Base-by-base conservation (phyloP, 768 basidiomycete genomes). In the Boletus rubescentipes region DNA sequence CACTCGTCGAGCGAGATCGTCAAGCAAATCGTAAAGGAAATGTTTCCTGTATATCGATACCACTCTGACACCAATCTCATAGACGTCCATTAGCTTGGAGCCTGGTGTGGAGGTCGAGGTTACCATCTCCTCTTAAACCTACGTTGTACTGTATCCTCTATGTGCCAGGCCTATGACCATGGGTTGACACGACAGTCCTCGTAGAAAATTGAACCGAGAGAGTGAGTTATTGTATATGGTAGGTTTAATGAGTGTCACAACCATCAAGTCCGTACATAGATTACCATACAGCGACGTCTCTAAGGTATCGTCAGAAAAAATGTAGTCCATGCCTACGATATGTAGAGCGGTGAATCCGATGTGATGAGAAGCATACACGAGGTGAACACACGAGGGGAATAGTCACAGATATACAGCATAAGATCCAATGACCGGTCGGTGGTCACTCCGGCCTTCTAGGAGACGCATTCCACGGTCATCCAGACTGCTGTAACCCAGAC, bases 41-140 rank as follows among this genome's bases (percentile, higher is more conserved):
- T 15, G 10, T 49, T 35, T 32, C n/a, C 51, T 34, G 30, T 52
- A 16, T 18, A 37, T 16, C 40, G 40, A 43, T 30, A 36, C 16
- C 40, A 23, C 51, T 23, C 59, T 58, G 44, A 66, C 31, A 9
- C 9, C 18, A 2, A 37, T 31, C 35, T 54, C 50, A 4, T 69
- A 98, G 95, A 98, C 96, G 57, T 92, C 89, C 75, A 98, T 98
- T 79, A 93, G 90, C 78, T 83, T 99, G 79, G 97, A 98, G 79
- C 92, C 96, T 61, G 96, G 96, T 76, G 96, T 98, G 59, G 97
- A 99, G 77, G 96, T 98, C 70, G 94, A 97, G 74, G 95, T 97
- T 62, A 97, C 94, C 67, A 96, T 97, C 75, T 93, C 90, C 59
- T 82, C 83, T 62, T 91, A 74, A 73, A 66, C 31, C 10, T 20